A percentile compares a stretch with the other conserved stretches of the same genome.
Evolutionary conservation across 2,329 filamentous ascomycete species (phyloP).

Genomic region (Didymellaceae sp.): DNA sequence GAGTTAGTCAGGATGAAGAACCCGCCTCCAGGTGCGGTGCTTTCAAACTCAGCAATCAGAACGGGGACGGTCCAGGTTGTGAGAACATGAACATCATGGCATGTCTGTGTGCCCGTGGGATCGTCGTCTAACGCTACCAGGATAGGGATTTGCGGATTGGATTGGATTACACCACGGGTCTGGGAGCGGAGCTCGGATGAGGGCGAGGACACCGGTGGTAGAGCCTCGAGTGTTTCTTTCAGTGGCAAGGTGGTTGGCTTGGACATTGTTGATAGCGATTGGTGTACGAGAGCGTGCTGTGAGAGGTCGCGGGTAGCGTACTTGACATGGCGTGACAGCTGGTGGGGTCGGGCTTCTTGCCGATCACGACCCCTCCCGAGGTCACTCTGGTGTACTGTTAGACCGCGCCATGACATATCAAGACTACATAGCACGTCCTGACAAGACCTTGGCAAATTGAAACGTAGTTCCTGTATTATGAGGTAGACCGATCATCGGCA

Average conservation of each 20-base stretch:
- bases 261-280: not conserved
- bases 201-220: slow-evolving; percentile 23
- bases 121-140: slow-evolving; percentile 60
- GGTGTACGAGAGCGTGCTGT: not conserved
- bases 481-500: not conserved
- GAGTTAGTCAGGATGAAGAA: slow-evolving; percentile 69
- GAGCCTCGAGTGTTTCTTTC: slow-evolving; percentile 22
- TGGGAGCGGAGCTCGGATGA: slow-evolving; percentile 28
- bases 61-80: slow-evolving; percentile 60
- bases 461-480: not conserved
- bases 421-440: not conserved
- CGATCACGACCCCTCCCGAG: slow-evolving; percentile 10
- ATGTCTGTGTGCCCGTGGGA: slow-evolving; percentile 68
- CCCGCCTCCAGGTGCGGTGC: slow-evolving; percentile 48
- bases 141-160: slow-evolving; percentile 30
- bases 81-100: slow-evolving; percentile 62
- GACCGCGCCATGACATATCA: not conserved
- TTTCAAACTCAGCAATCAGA: slow-evolving; percentile 54
- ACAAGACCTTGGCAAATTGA: not conserved
- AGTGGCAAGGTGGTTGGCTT: slow-evolving; percentile 1
- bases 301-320: not conserved
- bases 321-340: slow-evolving; percentile 9
- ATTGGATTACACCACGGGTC: slow-evolving; percentile 27
- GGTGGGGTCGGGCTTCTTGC: slow-evolving; percentile 17
- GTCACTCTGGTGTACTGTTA: not conserved